Percentiles rank a stretch among this genome's conserved stretches.
These are phyloP conservation scores for Syzygium aromaticum DNA, from an alignment of 345 rosid genomes.

Conservation along the genomic window DNA sequence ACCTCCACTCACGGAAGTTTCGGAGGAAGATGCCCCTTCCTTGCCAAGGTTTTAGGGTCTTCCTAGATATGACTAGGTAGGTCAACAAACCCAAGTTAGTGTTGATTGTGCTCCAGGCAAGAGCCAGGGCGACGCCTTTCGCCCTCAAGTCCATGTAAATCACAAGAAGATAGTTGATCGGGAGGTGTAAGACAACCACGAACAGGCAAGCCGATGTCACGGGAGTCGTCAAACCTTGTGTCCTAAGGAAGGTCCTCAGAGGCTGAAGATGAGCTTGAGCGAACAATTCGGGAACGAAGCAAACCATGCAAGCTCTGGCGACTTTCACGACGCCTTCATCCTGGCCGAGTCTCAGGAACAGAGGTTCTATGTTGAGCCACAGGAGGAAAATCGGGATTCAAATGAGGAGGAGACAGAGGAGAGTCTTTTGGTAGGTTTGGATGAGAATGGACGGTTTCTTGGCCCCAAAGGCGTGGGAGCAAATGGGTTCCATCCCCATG, in stretches of 20 bases:
- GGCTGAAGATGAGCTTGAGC: slow-evolving; percentile 27
- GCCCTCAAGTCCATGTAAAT: slow-evolving; percentile 11
- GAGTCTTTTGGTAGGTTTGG: slow-evolving; percentile 14
- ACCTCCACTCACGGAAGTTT: neutral
- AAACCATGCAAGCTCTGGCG: slow-evolving; percentile 16
- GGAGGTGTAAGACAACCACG: slow-evolving; percentile 16
- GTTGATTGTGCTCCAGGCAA: slow-evolving; percentile 11
- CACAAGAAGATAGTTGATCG: slow-evolving; percentile 20
- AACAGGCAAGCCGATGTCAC: slow-evolving; percentile 7
- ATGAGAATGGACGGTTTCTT: slow-evolving; percentile 8
- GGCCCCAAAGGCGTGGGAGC: slow-evolving; percentile 33
- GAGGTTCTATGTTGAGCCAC: slow-evolving; percentile 19
- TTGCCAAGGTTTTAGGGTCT: slow-evolving; percentile 24
- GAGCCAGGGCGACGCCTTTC: slow-evolving; percentile 19
- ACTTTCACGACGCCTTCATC: slow-evolving; percentile 11
- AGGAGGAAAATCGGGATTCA: slow-evolving; percentile 11
- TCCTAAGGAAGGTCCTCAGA: slow-evolving; percentile 19
- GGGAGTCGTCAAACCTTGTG: slow-evolving; percentile 23
- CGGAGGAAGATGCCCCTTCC: neutral
- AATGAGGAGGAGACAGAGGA: slow-evolving; percentile 13
- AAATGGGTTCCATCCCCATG: slow-evolving; percentile 32
- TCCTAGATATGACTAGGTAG: slow-evolving; percentile 8
- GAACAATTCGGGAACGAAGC: slow-evolving; percentile 26
- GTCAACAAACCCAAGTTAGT: slow-evolving; percentile 10
- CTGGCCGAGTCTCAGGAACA: slow-evolving; percentile 17